Conservation (phyloP, 2,329 filamentous ascomycete genomes). For the Bertia moriformis region DNA sequence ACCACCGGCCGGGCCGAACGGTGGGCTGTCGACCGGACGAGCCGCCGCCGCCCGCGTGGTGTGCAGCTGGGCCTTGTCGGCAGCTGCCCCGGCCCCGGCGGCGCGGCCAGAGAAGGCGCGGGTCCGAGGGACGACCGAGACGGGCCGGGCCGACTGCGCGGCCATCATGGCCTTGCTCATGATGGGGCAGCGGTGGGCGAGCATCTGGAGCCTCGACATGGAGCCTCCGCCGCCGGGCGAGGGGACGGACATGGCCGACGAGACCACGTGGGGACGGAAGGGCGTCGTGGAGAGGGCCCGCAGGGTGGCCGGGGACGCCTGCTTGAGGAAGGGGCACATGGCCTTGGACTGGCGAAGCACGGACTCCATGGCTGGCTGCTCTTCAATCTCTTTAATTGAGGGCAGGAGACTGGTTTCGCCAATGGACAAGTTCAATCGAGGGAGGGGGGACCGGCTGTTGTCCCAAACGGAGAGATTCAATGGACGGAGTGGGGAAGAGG, state of each 20-base stretch:
- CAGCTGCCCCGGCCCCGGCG: slow-evolving; percentile 21
- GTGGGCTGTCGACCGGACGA: slow-evolving; percentile 51
- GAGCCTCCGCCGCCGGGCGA: slow-evolving; percentile 83
- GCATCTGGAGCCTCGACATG: slow-evolving; percentile 91
- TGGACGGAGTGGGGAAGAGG: too few relatives aligned
- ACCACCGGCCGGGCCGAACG: slow-evolving; percentile 19
- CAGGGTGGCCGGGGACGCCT: slow-evolving; percentile 79
- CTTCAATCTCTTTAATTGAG: slow-evolving; percentile 25
- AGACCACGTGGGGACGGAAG: slow-evolving; percentile 33
- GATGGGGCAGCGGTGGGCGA: slow-evolving; percentile 88
- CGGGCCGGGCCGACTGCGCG: slow-evolving; percentile 56
- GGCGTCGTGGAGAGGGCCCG: slow-evolving; percentile 71
- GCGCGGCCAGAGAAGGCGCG: slow-evolving; percentile 19
- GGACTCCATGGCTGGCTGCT: slow-evolving; percentile 70
- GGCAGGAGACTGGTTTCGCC: too few relatives aligned
- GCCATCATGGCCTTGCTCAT: slow-evolving; percentile 98
- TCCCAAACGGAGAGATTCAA: too few relatives aligned
- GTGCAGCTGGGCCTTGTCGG: slow-evolving; percentile 62
- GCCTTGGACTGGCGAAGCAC: slow-evolving; percentile 88
- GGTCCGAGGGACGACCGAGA: too few relatives aligned
- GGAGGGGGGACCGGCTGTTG: too few relatives aligned
- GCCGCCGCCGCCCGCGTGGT: slow-evolving; percentile 67
- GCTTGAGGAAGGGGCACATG: slow-evolving; percentile 94
- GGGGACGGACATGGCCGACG: too few relatives aligned
- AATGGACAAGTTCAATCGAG: too few relatives aligned